Conservation (phyloP, 495 filamentous ascomycete species). For the Penicillium alfredii region DNA sequence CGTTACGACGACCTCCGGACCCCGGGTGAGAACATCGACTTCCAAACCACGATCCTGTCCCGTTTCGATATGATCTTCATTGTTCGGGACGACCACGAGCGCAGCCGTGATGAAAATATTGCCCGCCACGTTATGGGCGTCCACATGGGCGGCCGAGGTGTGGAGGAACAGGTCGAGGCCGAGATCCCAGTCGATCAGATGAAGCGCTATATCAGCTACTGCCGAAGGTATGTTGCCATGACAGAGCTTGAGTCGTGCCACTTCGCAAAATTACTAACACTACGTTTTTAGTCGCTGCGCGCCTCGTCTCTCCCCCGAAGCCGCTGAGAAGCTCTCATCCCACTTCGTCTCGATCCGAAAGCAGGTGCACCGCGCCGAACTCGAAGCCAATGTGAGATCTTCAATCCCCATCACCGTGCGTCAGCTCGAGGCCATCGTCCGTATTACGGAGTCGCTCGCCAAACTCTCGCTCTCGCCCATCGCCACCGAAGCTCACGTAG, state of each 20-base stretch:
- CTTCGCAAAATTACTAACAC: constrained; percentile 28
- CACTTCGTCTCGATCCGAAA: constrained; percentile 96
- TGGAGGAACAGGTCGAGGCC: constrained; percentile 76
- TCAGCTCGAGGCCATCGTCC: constrained; percentile 93
- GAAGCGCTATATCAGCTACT: constrained; percentile 97
- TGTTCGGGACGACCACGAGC: constrained; percentile 90
- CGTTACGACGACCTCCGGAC: constrained; percentile 97
- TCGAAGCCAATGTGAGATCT: constrained; percentile 78
- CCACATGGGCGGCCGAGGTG: constrained; percentile 84
- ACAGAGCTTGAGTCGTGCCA: not conserved
- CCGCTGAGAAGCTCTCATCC: constrained; percentile 91
- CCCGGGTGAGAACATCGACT: constrained; percentile 98
- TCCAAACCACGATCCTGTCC: constrained; percentile 97
- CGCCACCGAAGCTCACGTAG: constrained; percentile 85
- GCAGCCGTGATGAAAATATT: constrained; percentile 83
- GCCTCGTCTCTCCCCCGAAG: constrained; percentile 84
- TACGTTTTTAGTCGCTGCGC: constrained; percentile 65
- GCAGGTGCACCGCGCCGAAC: constrained; percentile 85
- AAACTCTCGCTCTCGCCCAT: constrained; percentile 82
- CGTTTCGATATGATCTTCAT: constrained; percentile 99
- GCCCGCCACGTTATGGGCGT: constrained; percentile 97
- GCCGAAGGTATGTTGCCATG: constrained; percentile 66
- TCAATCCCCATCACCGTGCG: constrained; percentile 97
- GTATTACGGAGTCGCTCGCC: constrained; percentile 92
- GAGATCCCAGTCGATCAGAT: constrained; percentile 94